These are phyloP conservation scores for Elongisporangium anandrum DNA, from an alignment of 352 stramenopile species.

Conservation along the genomic window DNA sequence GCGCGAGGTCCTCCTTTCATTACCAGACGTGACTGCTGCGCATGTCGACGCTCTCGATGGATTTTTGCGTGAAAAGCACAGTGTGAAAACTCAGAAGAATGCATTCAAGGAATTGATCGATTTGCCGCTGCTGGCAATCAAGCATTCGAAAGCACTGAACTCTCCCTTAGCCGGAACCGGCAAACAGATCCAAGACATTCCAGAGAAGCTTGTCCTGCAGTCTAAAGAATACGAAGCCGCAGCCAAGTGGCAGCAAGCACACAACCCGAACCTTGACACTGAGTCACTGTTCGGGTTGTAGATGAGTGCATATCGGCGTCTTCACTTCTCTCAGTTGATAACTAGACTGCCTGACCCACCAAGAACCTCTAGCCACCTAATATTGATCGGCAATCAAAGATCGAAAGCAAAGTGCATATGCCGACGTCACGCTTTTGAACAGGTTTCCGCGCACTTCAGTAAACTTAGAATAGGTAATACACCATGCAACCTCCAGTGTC, in stretches of 20 bases:
- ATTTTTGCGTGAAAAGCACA: conserved; percentile 65
- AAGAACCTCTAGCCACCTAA: not conserved
- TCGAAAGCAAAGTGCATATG: not conserved
- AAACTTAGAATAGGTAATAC: not conserved
- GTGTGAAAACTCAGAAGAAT: conserved; percentile 81
- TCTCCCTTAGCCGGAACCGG: conserved; percentile 17
- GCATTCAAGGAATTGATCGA: conserved; percentile 77
- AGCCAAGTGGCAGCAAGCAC: conserved; percentile 41
- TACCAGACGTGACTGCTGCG: conserved; percentile 37
- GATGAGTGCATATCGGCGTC: not conserved
- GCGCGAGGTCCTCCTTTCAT: conserved; percentile 51
- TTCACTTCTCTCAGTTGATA: not conserved
- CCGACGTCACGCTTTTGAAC: not conserved
- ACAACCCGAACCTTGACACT: conserved; percentile 40
- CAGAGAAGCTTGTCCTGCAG: conserved; percentile 61
- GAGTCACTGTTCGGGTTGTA: conserved; percentile 46
- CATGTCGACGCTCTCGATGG: conserved; percentile 47
- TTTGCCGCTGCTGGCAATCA: conserved; percentile 52
- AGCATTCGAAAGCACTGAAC: conserved; percentile 26
- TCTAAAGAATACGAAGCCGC: conserved; percentile 40
- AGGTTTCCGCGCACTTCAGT: not conserved
- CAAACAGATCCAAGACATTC: conserved; percentile 64
- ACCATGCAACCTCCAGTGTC: too few species aligned
- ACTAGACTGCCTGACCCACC: not conserved
- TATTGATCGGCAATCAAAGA: not conserved